These are phyloP conservation scores for Podaxis sp. DNA, from an alignment of 768 basidiomycete species.

Conservation along the genomic window DNA sequence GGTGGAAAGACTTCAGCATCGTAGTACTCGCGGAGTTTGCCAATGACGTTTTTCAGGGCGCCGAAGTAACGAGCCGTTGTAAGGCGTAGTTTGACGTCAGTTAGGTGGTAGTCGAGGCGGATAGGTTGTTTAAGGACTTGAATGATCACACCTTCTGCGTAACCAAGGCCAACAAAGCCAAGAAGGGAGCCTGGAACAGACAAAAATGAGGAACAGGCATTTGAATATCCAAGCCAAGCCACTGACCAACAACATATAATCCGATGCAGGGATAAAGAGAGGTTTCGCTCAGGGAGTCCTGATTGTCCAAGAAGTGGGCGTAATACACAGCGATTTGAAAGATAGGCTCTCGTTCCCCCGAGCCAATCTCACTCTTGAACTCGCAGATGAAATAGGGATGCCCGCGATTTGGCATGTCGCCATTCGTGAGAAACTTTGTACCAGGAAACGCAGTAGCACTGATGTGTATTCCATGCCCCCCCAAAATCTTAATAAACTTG, in stretches of 20 bases:
- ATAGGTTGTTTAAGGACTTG: no score
- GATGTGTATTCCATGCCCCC: conserved; percentile 1
- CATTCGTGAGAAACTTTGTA: conserved; percentile 10
- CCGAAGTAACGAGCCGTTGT: no score
- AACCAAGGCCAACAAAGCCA: no score
- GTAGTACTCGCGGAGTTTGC: no score
- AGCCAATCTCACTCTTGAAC: conserved; percentile 18
- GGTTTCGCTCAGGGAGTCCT: no score
- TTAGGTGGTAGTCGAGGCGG: no score
- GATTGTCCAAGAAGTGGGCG: neutral
- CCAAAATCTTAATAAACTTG: conserved; percentile 11
- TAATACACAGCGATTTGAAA: conserved; percentile 14
- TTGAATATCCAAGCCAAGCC: conserved; percentile 3
- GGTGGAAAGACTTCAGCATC: no score
- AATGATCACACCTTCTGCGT: no score
- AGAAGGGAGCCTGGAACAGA: no score
- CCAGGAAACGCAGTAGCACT: neutral
- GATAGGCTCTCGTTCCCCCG: conserved; percentile 5
- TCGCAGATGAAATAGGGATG: conserved; percentile 5
- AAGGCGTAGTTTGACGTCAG: no score
- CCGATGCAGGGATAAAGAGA: conserved; percentile 19
- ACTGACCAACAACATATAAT: conserved; percentile 23
- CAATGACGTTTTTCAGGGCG: no score
- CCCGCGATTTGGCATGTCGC: neutral
- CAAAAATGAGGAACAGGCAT: no score